A percentile compares a stretch with the other conserved stretches of the same genome.
Conservation (phyloP, 306 rosid genomes). For the Bauhinia variegata region DNA sequence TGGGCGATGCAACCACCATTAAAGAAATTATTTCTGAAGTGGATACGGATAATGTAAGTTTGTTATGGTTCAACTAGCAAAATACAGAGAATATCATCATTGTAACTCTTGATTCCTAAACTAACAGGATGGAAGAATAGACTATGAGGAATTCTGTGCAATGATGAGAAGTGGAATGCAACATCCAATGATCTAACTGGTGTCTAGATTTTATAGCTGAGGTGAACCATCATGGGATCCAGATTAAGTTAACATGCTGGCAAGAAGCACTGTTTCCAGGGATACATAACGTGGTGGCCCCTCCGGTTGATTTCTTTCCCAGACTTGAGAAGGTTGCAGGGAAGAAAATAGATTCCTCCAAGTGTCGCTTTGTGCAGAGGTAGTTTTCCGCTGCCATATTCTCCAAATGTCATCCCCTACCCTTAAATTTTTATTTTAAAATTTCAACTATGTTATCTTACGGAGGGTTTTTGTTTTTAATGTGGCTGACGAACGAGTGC, state of each 20-base stretch:
- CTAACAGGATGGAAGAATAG: constrained; percentile 86
- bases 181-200: constrained; percentile 43
- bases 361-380: constrained; percentile 35
- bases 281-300: constrained; percentile 18
- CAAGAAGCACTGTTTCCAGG: constrained; percentile 23
- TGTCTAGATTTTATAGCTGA: constrained; percentile 24
- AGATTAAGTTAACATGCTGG: constrained; percentile 28
- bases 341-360: constrained; percentile 38
- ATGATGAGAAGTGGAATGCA: constrained; percentile 96
- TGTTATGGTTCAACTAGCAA: constrained; percentile 2
- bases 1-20: constrained; percentile 78
- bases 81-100: not conserved
- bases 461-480: constrained; percentile 16
- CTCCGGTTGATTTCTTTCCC: constrained; percentile 37
- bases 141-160: constrained; percentile 82
- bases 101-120: constrained; percentile 30
- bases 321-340: constrained; percentile 27
- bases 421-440: constrained; percentile 29
- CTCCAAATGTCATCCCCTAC: constrained; percentile 28
- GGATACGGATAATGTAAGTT: constrained; percentile 90
- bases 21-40: constrained; percentile 93
- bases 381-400: constrained; percentile 29
- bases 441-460: not conserved
- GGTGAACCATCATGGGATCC: constrained; percentile 29
- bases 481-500: constrained; percentile 23